Conservation (phyloP, 768 basidiomycete genomes). For the Collybia sp. region DNA sequence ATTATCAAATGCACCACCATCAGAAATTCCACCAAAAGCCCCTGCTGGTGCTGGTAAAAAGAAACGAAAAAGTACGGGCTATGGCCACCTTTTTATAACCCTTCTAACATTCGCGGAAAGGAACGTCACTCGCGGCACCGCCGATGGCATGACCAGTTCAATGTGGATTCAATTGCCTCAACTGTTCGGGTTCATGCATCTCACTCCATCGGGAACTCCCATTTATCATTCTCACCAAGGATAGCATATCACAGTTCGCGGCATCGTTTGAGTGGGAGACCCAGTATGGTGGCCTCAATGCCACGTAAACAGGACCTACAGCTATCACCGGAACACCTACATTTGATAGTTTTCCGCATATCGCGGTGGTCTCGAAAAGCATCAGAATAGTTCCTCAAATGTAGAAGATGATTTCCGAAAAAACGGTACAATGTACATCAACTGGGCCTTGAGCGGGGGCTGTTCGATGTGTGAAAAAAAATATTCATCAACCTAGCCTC, state of each 20-base stretch:
- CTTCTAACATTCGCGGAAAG: conserved; percentile 16
- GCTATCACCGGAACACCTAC: too few species aligned
- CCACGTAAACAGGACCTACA: too few species aligned
- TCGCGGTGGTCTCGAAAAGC: too few species aligned
- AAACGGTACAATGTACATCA: neutral
- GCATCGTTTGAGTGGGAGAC: neutral
- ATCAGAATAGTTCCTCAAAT: too few species aligned
- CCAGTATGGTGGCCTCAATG: neutral
- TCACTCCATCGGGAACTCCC: too few species aligned
- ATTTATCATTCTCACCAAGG: too few species aligned
- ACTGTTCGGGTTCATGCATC: too few species aligned
- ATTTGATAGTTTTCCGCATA: too few species aligned
- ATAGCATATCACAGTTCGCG: too few species aligned
- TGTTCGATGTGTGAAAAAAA: conserved; percentile 1
- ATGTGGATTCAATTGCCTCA: neutral
- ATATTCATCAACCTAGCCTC: conserved; percentile 5
- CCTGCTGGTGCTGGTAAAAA: conserved; percentile 56
- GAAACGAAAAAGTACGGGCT: conserved; percentile 70
- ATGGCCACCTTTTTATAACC: conserved; percentile 2
- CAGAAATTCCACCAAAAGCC: conserved; percentile 44
- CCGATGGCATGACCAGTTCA: conserved; percentile 20
- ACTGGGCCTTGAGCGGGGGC: neutral
- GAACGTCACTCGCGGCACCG: conserved; percentile 31
- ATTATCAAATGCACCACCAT: conserved; percentile 28
- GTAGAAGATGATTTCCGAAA: too few species aligned